Conservation (phyloP, 139 green algal genomes). For the Edaphochlamys debaryana region DNA sequence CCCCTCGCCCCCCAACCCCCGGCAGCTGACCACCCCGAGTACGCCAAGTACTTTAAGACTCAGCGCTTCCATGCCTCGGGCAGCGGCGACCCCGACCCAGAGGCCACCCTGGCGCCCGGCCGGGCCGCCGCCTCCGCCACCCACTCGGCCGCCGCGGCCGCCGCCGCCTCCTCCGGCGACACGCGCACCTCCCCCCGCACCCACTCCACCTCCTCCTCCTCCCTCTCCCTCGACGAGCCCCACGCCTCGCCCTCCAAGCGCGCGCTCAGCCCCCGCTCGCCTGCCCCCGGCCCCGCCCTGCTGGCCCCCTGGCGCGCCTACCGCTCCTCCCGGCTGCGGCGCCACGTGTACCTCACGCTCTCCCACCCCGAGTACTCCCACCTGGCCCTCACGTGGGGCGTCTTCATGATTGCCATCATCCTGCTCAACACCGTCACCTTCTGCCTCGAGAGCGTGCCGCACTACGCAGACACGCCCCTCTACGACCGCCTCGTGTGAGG, state of each 20-base stretch:
- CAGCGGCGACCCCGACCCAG: not conserved
- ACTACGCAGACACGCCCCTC: not conserved
- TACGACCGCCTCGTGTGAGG: slow-evolving; percentile 41
- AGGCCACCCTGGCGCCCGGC: too few species aligned
- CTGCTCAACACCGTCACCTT: slow-evolving; percentile 40
- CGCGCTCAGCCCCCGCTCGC: not conserved
- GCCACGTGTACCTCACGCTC: slow-evolving; percentile 17
- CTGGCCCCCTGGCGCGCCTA: not conserved
- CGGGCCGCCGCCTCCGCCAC: too few species aligned
- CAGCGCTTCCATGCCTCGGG: not conserved
- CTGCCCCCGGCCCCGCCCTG: not conserved
- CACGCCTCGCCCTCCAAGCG: not conserved
- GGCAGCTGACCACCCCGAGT: not conserved
- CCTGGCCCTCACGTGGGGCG: not conserved
- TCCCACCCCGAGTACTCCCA: slow-evolving; percentile 25
- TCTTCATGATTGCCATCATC: slow-evolving; percentile 19
- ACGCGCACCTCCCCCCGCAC: too few species aligned
- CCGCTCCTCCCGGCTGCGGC: not conserved
- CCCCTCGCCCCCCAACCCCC: too few species aligned
- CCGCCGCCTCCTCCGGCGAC: too few species aligned
- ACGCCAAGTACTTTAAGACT: slow-evolving; percentile 11
- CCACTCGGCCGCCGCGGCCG: too few species aligned
- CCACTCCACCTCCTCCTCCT: not conserved
- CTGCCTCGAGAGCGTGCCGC: slow-evolving; percentile 27
- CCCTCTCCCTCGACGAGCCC: too few species aligned